Base-by-base conservation (phyloP, 129 eudicot genomes). In the Centella asiatica region DNA sequence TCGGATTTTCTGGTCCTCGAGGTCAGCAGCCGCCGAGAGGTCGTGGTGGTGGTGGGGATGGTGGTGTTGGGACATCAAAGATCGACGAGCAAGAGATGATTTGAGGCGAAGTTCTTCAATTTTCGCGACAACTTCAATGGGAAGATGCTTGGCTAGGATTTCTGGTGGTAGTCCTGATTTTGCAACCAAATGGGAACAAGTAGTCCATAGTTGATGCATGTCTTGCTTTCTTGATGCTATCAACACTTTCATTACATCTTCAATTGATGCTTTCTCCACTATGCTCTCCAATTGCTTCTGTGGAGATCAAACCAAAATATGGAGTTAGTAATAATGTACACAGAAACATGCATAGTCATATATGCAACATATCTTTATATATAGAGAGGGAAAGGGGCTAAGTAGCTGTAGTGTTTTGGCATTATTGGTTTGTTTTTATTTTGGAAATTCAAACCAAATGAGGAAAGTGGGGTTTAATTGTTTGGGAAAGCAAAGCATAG, bases 201-300 rank as follows among this genome's bases (percentile, higher is more conserved):
- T 87, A 36, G 92, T 71, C 99, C 99, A 93, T 32, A 93, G 76
- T 51, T 84, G 99, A 55, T 93, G 99, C 95, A 87, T 93, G 70
- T 93, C 99, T 81, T 84, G 96, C 64, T 93, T 93, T 72, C 99
- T 82, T 54, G 99, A 93, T 24, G 99, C 96, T 67, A 87, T 72
- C 5, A 87, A 66, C n/a, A 93, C 99, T 68, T 82, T 93, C 99
- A 93, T 93, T 4, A 93, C 99, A 76, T 93, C 99, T 18, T 93
- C 99, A 73, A 93, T 93, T 58, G 99, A 93, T 13, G 94, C 95
- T 70, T 84, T 84, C 32, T 82, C 90, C 14, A 84, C 96, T 89
- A 87, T 87, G 71, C 67, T 83, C 31, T 83, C 84, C 79, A 90
- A 68, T 83, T 90, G 95, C 68, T 90, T 90, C 97, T 90, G 80